A percentile compares a stretch with the other conserved stretches of the same genome.
Conservation (phyloP, 2,329 filamentous ascomycete genomes). For the Pyricularia sp. region DNA sequence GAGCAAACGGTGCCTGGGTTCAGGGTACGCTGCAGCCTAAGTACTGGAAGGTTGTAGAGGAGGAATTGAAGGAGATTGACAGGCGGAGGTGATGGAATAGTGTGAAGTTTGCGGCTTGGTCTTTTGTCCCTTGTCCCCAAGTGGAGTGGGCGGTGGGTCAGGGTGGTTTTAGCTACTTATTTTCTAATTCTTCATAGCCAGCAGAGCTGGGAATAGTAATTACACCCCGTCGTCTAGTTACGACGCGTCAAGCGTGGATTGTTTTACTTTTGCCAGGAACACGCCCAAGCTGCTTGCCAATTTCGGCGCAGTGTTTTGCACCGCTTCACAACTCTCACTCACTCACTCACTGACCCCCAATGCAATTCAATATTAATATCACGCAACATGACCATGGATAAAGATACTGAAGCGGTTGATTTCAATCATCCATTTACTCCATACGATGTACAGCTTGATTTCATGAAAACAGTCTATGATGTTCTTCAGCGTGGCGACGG, state of each 20-base stretch:
- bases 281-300: background rate
- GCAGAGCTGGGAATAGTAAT: background rate
- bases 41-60: conserved; percentile 1
- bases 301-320: background rate
- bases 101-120: background rate
- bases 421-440: conserved; percentile 85
- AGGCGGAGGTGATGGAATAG: conserved; percentile 1
- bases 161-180: background rate
- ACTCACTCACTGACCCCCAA: background rate
- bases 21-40: background rate
- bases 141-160: background rate
- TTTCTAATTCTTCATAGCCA: background rate
- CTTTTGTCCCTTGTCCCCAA: background rate
- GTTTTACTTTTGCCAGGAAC: background rate
- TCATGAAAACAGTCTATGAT: conserved; percentile 76
- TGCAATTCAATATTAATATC: background rate
- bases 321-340: background rate
- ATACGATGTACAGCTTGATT: conserved; percentile 78
- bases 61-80: conserved; percentile 3
- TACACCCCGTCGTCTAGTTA: background rate
- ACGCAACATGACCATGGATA: background rate
- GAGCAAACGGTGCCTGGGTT: conserved; percentile 1
- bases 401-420: conserved; percentile 26
- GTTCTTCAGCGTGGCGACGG: conserved; percentile 62
- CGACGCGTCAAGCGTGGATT: background rate